Conservation (phyloP, 2,329 filamentous ascomycete species). For the Diplodia scrobiculata region DNA sequence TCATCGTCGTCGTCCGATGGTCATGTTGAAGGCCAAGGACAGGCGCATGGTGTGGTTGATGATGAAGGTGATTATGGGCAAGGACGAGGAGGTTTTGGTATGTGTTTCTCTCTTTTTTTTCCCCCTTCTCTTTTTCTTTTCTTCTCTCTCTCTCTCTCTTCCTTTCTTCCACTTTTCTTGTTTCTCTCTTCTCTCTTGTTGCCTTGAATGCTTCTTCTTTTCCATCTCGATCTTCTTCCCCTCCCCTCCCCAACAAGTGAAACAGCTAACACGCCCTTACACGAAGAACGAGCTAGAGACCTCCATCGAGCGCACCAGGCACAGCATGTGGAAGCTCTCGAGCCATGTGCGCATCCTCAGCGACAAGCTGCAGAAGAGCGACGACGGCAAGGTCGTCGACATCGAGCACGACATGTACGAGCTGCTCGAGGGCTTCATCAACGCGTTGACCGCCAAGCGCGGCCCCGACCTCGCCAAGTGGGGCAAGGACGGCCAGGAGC, state of each 20-base stretch:
- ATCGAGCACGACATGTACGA: slow-evolving; percentile 5
- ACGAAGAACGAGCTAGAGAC: neutral
- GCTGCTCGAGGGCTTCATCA: slow-evolving; percentile 10
- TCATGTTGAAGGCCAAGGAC: neutral
- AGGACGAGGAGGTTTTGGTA: neutral
- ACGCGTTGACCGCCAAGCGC: neutral
- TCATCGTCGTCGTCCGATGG: neutral
- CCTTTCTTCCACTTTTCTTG: neutral
- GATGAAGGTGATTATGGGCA: neutral
- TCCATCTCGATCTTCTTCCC: neutral
- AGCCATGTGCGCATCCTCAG: neutral
- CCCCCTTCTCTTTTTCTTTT: neutral
- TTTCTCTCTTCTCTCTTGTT: neutral
- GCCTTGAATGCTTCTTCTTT: no score
- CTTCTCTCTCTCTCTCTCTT: neutral
- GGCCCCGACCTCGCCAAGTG: neutral
- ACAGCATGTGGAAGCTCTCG: slow-evolving; percentile 3
- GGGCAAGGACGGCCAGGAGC: neutral
- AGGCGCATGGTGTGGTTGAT: slow-evolving; percentile 1
- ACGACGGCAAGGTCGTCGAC: no score
- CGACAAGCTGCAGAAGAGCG: neutral
- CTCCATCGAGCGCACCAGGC: neutral
- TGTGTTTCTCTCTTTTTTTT: neutral
- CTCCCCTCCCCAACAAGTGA: neutral
- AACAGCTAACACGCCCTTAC: neutral